Base-by-base conservation (phyloP, 2,329 filamentous ascomycete genomes). In the Tolypocladium capitatum region DNA sequence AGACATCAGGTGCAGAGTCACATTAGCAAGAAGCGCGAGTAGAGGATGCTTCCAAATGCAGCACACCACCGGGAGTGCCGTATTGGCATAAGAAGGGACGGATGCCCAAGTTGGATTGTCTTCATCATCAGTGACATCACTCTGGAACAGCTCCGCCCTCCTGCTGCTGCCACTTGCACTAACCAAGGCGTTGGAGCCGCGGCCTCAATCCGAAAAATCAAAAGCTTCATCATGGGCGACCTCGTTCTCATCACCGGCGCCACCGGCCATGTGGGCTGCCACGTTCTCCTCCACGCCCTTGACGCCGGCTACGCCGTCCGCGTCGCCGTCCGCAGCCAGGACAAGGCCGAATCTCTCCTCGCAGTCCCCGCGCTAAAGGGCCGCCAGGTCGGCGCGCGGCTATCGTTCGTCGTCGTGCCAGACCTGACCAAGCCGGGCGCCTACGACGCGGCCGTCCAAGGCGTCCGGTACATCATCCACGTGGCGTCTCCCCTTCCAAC, bases 381-480 rank as follows among this genome's bases (percentile, higher is more conserved):
- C 42, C 14, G 34, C 49, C 20, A 49, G 46, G 9, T 52, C 55
- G 18, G 38, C 24, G 16, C 27, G 11, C 14, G 38, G 24, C 53
- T 61, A 2, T 54, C 53, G 8, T 57, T 55, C 48, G 49, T 56
- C 21, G 48, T 66, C 32, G 62, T 72, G 1, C 63, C 66, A 2
- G 64, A 70, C 45, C 61, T 70, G 24, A 55, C 59, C 0, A 54
- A 52, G 4, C 54, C 58, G 0, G 60, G 60, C 16, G 68, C 68
- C 2, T 71, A 67, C 45, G 63, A 70, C 28, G 59, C 67, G 28
- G 67, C 66, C 13, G 59, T 68, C 47, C 55, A 63, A 38, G 67
- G 60, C 4, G 64, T 67, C 35, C 59, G 58, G 16, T 66, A 63
- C 52, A 59, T 72, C 43, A 54, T 66, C 18, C 60, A 63, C 48